phyloP scores from a whole-genome alignment of 306 rosid species.

The Parietaria judaica region DNA sequence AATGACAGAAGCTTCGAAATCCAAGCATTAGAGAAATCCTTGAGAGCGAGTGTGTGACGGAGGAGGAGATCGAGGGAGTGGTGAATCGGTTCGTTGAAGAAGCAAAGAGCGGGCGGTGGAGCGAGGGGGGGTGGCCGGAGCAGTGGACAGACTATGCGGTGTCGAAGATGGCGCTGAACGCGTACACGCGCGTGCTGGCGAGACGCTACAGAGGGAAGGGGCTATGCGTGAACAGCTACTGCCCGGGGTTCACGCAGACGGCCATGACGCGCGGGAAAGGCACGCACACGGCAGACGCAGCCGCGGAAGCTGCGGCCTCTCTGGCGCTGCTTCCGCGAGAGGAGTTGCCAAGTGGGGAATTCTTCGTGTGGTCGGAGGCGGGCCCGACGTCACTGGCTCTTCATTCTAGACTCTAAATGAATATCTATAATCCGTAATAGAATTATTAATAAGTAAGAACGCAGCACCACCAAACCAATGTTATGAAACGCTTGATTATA shows the following conservation, averaged over 20 bases:
- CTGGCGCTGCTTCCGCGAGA: slow-evolving; percentile 63
- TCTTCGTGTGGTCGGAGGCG: slow-evolving; percentile 28
- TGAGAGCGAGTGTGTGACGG: slow-evolving; percentile 28
- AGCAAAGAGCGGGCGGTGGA: slow-evolving; percentile 60
- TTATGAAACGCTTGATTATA: too few species aligned
- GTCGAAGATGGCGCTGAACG: slow-evolving; percentile 69
- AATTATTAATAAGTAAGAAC: too few species aligned
- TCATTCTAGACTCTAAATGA: slow-evolving; percentile 7
- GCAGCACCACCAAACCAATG: too few species aligned
- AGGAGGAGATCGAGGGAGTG: slow-evolving; percentile 38
- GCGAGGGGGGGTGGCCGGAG: slow-evolving; percentile 67
- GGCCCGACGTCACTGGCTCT: neutral
- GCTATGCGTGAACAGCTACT: slow-evolving; percentile 52
- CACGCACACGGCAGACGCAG: slow-evolving; percentile 48
- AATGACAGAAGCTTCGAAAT: slow-evolving; percentile 49
- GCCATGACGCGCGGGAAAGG: slow-evolving; percentile 77
- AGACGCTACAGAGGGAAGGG: slow-evolving; percentile 30
- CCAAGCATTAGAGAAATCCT: slow-evolving; percentile 27
- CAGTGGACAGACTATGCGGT: slow-evolving; percentile 90
- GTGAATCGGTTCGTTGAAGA: slow-evolving; percentile 37
- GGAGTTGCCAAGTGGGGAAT: slow-evolving; percentile 44
- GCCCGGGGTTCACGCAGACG: slow-evolving; percentile 89
- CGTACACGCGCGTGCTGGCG: slow-evolving; percentile 58
- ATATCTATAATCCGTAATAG: too few species aligned
- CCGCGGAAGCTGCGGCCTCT: slow-evolving; percentile 37